Conservation (phyloP, 345 rosid genomes). For the Dipteronia dyeriana region DNA sequence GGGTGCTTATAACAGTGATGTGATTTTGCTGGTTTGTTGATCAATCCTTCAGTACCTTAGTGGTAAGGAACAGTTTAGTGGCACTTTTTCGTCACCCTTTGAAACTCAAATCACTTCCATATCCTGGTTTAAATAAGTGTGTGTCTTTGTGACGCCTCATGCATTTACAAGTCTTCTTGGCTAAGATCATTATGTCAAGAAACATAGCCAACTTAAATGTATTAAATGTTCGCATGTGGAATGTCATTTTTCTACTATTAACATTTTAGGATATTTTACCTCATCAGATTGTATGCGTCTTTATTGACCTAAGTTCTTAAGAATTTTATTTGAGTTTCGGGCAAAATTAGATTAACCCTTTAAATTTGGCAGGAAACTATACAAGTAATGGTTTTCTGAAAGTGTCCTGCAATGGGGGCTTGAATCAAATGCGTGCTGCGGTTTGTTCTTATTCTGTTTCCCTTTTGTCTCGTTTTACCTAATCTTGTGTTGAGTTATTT, state of each 20-base stretch:
- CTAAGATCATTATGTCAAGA: neutral
- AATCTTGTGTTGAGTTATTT: constrained; percentile 18
- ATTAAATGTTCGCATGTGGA: neutral
- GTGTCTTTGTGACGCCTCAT: neutral
- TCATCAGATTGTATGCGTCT: neutral
- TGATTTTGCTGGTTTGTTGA: neutral
- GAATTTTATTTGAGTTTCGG: neutral
- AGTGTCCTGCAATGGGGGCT: constrained; percentile 90
- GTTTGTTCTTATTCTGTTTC: constrained; percentile 48
- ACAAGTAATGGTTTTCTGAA: constrained; percentile 77
- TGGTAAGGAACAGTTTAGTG: neutral
- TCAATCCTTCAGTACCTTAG: neutral
- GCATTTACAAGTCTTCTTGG: neutral
- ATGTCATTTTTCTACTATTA: neutral
- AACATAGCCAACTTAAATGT: neutral
- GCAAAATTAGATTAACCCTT: constrained; percentile 6
- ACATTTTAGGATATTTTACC: neutral
- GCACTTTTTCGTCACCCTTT: neutral
- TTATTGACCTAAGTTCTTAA: neutral
- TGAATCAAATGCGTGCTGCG: constrained; percentile 98
- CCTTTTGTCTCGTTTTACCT: constrained; percentile 17
- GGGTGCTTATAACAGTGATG: no score
- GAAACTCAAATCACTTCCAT: neutral
- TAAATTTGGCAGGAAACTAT: constrained; percentile 61
- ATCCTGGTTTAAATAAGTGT: neutral